Evolutionary conservation across 2,329 filamentous ascomycete species (phyloP), one percentile per base, ranked within the genome.

Genomic region (Diaporthe batatas): DNA sequence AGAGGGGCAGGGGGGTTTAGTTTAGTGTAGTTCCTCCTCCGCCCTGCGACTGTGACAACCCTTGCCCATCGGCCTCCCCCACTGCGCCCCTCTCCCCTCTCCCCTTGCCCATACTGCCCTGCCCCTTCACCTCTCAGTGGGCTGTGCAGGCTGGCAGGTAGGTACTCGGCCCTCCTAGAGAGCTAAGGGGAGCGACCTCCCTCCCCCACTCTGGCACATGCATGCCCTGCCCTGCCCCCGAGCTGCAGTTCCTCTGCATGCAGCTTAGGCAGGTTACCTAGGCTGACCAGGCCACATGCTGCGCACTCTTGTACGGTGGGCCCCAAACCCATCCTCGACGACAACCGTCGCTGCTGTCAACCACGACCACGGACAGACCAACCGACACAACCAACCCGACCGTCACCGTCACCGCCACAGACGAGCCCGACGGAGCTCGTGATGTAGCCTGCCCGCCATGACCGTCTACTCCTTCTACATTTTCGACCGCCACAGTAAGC

Each of bases 381-480:
- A 36, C 32, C 53, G 29, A 36, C 32, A n/a, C 36, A 11, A 51
- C 18, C 2, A 18, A 51, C 47, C 6, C 2, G 44, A 51, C 47
- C 6, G 47, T 23, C 36, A 53, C 23, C 53, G 39, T n/a, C 55
- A 18, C 49, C 25, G 62, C 29, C 58, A 59, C 67, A 54, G 7
- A 59, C 70, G 57, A 74, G 70, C 70, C 71, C 36, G 34, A 57
- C 2, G 29, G 16, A n/a, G 70, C 59, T 71, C 70, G 73, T 73
- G 58, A 71, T 74, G 72, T 71, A 74, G 70, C 49, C 59, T 73
- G 73, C 70, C 77, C 82, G 86, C 78, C 80, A 98, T 99, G 96
- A 92, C 93, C 74, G 93, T 98, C 83, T 98, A 97, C 85, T 95
- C 95, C 74, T 98, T 99, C 85, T 98, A 98, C 88, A 98, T 99